Evolutionary conservation across 345 rosid species (phyloP), one percentile per base, ranked within the genome.

Genomic region (Populus deltoides): DNA sequence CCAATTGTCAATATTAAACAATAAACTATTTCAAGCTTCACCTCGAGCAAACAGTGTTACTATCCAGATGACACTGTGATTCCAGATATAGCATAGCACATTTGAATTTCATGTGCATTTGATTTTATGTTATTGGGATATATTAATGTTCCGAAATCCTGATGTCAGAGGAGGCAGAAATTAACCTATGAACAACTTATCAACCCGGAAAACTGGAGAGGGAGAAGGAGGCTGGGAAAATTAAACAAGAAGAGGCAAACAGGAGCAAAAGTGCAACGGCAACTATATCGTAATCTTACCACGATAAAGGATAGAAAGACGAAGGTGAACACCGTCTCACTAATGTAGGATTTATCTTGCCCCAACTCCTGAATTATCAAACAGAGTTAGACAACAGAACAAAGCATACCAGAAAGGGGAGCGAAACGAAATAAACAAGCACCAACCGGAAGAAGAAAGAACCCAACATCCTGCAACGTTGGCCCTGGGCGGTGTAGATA

Each of bases 401-500:
- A 10, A 4, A 55, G 72, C 31, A 35, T 70, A 78, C 78, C 24
- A 22, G n/a, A 18, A 33, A 77, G 0, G 66, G 31, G 65, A 53
- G 15, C 18, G 73, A 43, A 38, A 31, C 27, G n/a, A 17, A 43
- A 57, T 15, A 25, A 65, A 49, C 47, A 51, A 5, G 75, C 61
- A 86, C 97, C 67, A 66, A 96, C 99, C 84, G 99, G 97, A 81
- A 96, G 95, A 57, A 96, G 70, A 72, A 87, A 78, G 90, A 96
- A 96, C 2, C 99, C 99, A 76, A 85, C 88, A 83, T 96, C 99
- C 84, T 91, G 95, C 66, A 96, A 92, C 2, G 82, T 85, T 15
- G 97, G 97, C 17, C 98, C 99, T 0, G 99, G 94, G 73, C 88
- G 86, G 78, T 96, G 99, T 71, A 96, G 69, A 85, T 93, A 96